Conservation (phyloP, 768 basidiomycete species). For the Boletus insuetus region DNA sequence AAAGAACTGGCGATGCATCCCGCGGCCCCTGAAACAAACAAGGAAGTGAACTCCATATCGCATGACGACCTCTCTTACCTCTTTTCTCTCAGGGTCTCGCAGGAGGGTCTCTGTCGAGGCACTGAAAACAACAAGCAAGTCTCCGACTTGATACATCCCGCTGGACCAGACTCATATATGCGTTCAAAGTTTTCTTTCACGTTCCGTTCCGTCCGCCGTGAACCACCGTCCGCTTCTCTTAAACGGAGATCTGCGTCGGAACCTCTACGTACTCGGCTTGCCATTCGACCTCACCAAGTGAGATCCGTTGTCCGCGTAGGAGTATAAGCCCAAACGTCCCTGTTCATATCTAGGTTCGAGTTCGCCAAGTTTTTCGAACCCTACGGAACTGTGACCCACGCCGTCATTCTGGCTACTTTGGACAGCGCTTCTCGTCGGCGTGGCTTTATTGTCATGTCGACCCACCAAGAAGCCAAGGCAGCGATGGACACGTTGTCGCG, state of each 20-base stretch:
- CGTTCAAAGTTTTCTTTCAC: slow-evolving; percentile 38
- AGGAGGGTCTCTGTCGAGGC: slow-evolving; percentile 43
- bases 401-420: slow-evolving; percentile 79
- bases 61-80: slow-evolving; percentile 5
- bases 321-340: neutral
- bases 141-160: neutral
- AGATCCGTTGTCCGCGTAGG: slow-evolving; percentile 13
- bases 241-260: slow-evolving; percentile 54
- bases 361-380: slow-evolving; percentile 60
- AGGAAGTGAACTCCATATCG: slow-evolving; percentile 3
- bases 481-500: slow-evolving; percentile 69
- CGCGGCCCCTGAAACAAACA: neutral
- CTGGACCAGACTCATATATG: slow-evolving; percentile 18
- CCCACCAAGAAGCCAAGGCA: slow-evolving; percentile 63
- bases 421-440: slow-evolving; percentile 82
- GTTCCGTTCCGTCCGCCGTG: slow-evolving; percentile 6
- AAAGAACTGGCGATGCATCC: neutral
- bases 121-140: slow-evolving; percentile 57
- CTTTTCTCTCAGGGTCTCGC: slow-evolving; percentile 9
- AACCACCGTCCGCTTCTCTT: slow-evolving; percentile 17
- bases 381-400: slow-evolving; percentile 68
- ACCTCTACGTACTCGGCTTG: slow-evolving; percentile 81
- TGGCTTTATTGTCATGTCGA: slow-evolving; percentile 80
- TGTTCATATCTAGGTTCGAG: slow-evolving; percentile 39
- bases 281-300: slow-evolving; percentile 82